phyloP scores from a whole-genome alignment of 345 rosid species.

The Sisymbrium altissimum region DNA sequence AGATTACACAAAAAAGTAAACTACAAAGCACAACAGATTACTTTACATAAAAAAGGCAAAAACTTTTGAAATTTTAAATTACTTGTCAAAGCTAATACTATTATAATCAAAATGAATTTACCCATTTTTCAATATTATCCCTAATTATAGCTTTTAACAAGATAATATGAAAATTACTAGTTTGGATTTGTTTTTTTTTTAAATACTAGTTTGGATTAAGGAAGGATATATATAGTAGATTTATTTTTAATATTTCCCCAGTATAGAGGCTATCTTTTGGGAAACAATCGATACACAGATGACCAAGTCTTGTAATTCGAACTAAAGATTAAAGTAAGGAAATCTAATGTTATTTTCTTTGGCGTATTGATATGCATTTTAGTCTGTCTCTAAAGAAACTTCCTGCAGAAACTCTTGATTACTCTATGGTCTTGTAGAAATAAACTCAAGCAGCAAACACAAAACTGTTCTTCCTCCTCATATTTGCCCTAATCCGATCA shows the following conservation, averaged over 20 bases:
- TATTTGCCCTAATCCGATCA: neutral
- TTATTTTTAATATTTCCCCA: neutral
- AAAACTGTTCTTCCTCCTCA: constrained; percentile 3
- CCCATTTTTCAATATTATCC: neutral
- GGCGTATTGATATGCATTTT: neutral
- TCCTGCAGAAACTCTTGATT: neutral
- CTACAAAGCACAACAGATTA: neutral
- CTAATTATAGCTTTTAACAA: neutral
- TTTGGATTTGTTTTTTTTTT: no score
- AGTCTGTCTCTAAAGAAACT: neutral
- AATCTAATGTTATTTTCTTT: constrained; percentile 18
- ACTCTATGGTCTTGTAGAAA: neutral
- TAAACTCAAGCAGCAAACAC: constrained; percentile 3
- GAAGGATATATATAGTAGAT: neutral
- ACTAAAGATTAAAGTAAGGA: neutral
- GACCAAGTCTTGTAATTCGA: neutral
- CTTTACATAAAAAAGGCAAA: neutral
- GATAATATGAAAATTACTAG: neutral
- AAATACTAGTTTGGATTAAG: neutral
- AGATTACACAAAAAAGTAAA: no score
- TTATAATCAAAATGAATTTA: neutral
- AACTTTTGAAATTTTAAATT: neutral
- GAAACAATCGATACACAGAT: neutral
- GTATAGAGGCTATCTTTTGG: neutral
- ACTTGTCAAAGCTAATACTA: neutral